These are phyloP conservation scores for Brassica carinata DNA, from an alignment of 345 rosid genomes.

Conservation along the genomic window DNA sequence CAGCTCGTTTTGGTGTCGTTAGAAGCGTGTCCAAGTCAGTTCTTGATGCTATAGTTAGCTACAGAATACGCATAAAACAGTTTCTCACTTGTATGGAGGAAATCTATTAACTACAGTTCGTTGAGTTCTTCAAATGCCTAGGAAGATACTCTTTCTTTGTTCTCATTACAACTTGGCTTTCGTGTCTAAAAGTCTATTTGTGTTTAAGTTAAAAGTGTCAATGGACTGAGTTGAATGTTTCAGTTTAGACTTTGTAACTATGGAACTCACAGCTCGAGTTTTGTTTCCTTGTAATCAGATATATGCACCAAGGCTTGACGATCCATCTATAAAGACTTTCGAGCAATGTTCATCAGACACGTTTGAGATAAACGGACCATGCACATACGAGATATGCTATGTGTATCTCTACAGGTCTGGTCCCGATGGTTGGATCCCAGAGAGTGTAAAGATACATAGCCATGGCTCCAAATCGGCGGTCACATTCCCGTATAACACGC, in stretches of 20 bases:
- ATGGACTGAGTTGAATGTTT: neutral
- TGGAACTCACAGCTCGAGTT: neutral
- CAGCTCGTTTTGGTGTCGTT: no score
- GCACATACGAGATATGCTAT: constrained; percentile 74
- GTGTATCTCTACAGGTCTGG: constrained; percentile 81
- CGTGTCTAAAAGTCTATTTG: neutral
- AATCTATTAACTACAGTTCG: no score
- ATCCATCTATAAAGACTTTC: constrained; percentile 59
- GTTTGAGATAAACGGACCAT: constrained; percentile 70
- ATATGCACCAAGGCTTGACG: constrained; percentile 76
- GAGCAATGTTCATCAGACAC: constrained; percentile 83
- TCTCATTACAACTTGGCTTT: no score
- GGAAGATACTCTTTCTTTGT: no score
- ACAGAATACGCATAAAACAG: no score
- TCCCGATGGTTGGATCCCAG: constrained; percentile 86
- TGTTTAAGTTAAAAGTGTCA: neutral
- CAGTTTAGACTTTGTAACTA: no score
- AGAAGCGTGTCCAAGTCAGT: no score
- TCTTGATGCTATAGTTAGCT: no score
- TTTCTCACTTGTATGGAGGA: no score
- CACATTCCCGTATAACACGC: constrained; percentile 57
- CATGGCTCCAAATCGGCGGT: constrained; percentile 43
- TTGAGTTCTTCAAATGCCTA: no score
- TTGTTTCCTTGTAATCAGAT: constrained; percentile 48
- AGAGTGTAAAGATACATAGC: constrained; percentile 54